Percentiles rank a stretch among this genome's conserved stretches.
Conservation (phyloP, 495 filamentous ascomycete genomes). For the Penicillium tannophilum region DNA sequence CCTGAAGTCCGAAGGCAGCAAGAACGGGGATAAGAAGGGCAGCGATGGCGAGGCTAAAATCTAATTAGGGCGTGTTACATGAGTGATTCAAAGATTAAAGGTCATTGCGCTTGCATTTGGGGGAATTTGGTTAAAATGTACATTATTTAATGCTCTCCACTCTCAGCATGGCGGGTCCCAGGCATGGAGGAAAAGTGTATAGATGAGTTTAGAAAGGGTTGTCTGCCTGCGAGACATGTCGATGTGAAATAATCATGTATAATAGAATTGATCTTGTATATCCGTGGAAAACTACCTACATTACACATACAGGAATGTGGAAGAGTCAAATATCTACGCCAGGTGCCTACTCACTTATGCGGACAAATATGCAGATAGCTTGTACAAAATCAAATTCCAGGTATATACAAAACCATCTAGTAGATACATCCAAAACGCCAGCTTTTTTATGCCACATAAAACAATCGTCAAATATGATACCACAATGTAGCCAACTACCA, state of each 20-base stretch:
- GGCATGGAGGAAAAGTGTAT: slow-evolving; percentile 16
- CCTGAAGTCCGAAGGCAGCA: slow-evolving; percentile 19
- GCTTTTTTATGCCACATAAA: slow-evolving; percentile 31
- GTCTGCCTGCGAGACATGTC: slow-evolving; percentile 10
- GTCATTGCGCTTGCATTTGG: background rate
- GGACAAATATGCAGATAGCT: background rate
- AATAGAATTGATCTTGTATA: slow-evolving; percentile 7
- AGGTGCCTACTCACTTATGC: background rate
- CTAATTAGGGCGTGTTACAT: background rate
- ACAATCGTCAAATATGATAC: slow-evolving; percentile 23
- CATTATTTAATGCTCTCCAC: slow-evolving; percentile 26
- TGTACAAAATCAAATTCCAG: slow-evolving; percentile 16
- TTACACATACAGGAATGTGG: no score
- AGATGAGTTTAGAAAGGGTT: slow-evolving; percentile 2
- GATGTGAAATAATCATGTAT: slow-evolving; percentile 18
- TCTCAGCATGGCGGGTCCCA: slow-evolving; percentile 35
- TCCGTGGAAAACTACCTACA: no score
- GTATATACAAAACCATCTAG: slow-evolving; percentile 16
- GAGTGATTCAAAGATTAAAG: background rate
- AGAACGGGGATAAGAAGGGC: slow-evolving; percentile 7
- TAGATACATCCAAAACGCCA: slow-evolving; percentile 29
- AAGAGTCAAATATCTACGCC: no score
- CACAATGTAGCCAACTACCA: slow-evolving; percentile 44
- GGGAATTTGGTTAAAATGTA: slow-evolving; percentile 9
- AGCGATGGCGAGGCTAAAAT: background rate